Evolutionary conservation across 352 stramenopile genomes (phyloP).

Genomic region (Aphanomyces euteiches): DNA sequence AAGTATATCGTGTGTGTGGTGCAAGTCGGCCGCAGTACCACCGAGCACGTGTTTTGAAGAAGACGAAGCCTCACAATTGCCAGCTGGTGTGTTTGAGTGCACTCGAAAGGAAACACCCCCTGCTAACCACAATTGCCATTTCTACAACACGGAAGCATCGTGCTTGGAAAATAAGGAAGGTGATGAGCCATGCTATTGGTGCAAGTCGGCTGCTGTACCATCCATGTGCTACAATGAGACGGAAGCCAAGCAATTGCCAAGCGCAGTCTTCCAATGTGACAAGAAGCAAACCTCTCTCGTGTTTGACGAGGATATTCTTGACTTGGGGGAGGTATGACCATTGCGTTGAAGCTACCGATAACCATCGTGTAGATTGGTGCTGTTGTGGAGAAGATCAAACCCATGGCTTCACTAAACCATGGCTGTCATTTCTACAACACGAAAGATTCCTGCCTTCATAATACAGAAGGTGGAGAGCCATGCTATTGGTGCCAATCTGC

Average conservation of each 20-base stretch:
- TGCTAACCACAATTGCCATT: constrained; percentile 41
- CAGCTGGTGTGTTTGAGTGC: constrained; percentile 68
- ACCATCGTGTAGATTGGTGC: not conserved
- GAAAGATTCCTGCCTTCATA: constrained; percentile 49
- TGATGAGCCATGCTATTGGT: constrained; percentile 59
- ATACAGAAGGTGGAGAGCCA: constrained; percentile 32
- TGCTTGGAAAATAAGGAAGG: constrained; percentile 40
- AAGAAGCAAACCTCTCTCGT: constrained; percentile 32
- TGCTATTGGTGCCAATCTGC: constrained; percentile 74
- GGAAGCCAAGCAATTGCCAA: constrained; percentile 58
- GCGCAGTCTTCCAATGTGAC: constrained; percentile 68
- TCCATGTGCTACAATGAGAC: constrained; percentile 70
- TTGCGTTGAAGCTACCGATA: no score
- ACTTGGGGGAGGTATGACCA: constrained; percentile 7
- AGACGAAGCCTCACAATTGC: constrained; percentile 60
- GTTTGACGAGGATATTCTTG: not conserved
- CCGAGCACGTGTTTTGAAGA: constrained; percentile 73
- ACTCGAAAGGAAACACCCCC: constrained; percentile 35
- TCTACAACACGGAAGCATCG: constrained; percentile 42
- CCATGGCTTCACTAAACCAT: not conserved
- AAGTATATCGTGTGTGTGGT: constrained; percentile 54
- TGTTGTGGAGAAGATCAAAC: not conserved
- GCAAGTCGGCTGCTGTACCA: constrained; percentile 64
- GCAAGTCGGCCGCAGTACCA: constrained; percentile 62
- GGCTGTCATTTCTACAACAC: constrained; percentile 55